Evolutionary conservation across 2,329 filamentous ascomycete genomes (phyloP), one percentile per base, ranked within the genome.

Genomic region (Aspergillus alliaceus): DNA sequence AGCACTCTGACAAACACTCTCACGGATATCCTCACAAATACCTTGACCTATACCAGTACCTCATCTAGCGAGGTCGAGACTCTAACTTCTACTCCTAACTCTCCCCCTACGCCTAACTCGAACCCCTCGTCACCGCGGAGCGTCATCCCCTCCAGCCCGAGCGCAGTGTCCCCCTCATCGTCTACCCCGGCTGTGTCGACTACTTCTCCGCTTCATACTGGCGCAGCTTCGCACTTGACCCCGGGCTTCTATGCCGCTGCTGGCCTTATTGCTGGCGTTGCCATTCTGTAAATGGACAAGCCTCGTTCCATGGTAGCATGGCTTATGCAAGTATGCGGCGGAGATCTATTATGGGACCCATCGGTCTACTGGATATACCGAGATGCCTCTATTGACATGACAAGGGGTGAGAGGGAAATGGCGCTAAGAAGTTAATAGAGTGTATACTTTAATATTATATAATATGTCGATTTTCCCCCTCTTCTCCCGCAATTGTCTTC

Each of bases 231-330:
- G 2, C 31, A 15, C 27, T 20, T 56, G 47, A 51, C 24, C 24
- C 34, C 47, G 14, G 47, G 47, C 3, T 22, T 56, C n/a, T 48
- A 48, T 22, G 53, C 53, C 15, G 35, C 49, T 22, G 53, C 53
- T 15, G 53, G 53, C 14, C 47, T 56, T 22, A 50, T 56, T 24
- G 47, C 27, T 4, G 53, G 53, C 9, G 53, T 47, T 18, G 53
- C 53, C 24, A 8, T 56, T 8, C 29, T 56, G 1, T 56, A 50
- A 25, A 47, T 14, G 27, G 20, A 15, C 12, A 8, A 15, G 14
- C 12, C 20, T 15, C 14, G 12, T 42, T 11, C 6, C 25, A n/a
- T 22, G 14, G 39, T 42, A 24, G 6, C 12, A 27, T 25, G 39
- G 20, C 39, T 42, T 25, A 2, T 8, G n/a, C n/a, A n/a, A n/a